Evolutionary conservation across 2,329 filamentous ascomycete genomes (phyloP).

Genomic region (Diaporthe longicolla): DNA sequence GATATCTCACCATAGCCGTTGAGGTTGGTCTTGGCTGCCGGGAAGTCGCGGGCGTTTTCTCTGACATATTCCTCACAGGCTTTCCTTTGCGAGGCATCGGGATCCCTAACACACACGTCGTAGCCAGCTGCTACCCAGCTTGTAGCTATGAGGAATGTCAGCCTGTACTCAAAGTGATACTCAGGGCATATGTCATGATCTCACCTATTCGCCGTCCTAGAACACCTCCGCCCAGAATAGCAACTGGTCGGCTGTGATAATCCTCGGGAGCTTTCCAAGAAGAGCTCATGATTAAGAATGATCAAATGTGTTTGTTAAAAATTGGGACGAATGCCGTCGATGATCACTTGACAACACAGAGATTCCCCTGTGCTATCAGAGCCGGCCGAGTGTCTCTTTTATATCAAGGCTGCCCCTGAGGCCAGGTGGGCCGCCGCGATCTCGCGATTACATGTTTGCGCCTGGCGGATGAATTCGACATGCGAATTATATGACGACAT

Average conservation of each 20-base stretch:
- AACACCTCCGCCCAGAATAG: conserved; percentile 58
- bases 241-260: conserved; percentile 49
- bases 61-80: conserved; percentile 57
- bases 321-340: background rate
- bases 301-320: background rate
- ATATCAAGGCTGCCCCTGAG: background rate
- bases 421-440: conserved; percentile 3
- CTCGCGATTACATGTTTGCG: conserved; percentile 13
- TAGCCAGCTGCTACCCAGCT: conserved; percentile 60
- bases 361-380: background rate
- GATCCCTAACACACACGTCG: conserved; percentile 59
- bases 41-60: conserved; percentile 52
- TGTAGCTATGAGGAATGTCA: conserved; percentile 42
- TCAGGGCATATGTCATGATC: background rate
- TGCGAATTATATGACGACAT: conserved; percentile 4
- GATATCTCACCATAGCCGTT: conserved; percentile 47
- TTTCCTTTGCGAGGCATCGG: conserved; percentile 52
- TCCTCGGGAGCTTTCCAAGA: conserved; percentile 21
- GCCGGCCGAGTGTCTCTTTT: background rate
- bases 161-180: background rate
- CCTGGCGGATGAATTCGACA: background rate
- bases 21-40: conserved; percentile 42
- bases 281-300: conserved; percentile 1
- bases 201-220: conserved; percentile 57
- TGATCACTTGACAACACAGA: background rate